These are phyloP conservation scores for Kodamaea ohmeri DNA, from an alignment of 1,139 yeast species.

Conservation along the genomic window DNA sequence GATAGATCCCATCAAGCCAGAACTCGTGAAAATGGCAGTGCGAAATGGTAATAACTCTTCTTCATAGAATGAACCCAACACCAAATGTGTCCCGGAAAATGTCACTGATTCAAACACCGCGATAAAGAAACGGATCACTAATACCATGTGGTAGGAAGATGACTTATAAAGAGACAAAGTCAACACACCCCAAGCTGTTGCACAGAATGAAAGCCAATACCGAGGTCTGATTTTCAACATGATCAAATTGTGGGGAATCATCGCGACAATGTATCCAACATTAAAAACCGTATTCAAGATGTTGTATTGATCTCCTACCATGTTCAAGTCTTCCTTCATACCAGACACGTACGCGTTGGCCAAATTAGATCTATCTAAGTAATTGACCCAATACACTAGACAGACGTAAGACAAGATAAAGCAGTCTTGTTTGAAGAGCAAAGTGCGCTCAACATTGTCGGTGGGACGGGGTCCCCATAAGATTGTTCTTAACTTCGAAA, in stretches of 20 bases:
- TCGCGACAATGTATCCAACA: conserved; percentile 57
- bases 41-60: conserved; percentile 47
- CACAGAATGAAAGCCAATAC: conserved; percentile 54
- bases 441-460: conserved; percentile 37
- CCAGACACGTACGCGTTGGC: conserved; percentile 44
- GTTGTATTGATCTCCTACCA: conserved; percentile 50
- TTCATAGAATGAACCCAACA: conserved; percentile 53
- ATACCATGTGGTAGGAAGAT: conserved; percentile 41
- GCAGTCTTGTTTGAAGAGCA: conserved; percentile 51
- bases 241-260: conserved; percentile 55
- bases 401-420: conserved; percentile 57
- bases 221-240: conserved; percentile 51
- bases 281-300: conserved; percentile 55
- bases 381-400: conserved; percentile 52
- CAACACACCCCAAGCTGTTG: conserved; percentile 53
- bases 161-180: conserved; percentile 51
- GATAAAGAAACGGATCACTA: conserved; percentile 52
- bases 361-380: conserved; percentile 46
- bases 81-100: conserved; percentile 52
- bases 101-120: conserved; percentile 57
- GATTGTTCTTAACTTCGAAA: conserved; percentile 10
- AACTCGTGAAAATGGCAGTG: conserved; percentile 50
- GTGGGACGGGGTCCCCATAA: conserved; percentile 42
- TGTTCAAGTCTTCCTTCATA: conserved; percentile 32
- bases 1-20: conserved; percentile 53